Evolutionary conservation across 345 rosid genomes (phyloP).

Genomic region (Dipteronia sinensis): DNA sequence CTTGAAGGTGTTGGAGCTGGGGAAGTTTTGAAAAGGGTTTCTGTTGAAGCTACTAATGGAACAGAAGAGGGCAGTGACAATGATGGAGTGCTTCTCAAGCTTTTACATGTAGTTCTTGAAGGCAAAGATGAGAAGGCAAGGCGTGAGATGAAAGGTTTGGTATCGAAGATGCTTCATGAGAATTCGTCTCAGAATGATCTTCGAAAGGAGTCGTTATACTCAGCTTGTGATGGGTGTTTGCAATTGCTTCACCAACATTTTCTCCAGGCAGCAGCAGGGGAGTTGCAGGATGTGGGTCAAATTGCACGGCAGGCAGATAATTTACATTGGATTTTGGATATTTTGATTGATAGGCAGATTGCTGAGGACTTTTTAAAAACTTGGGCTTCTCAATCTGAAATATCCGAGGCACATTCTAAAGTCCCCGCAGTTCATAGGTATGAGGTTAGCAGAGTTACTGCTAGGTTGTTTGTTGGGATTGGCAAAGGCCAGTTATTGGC

Average conservation of each 20-base stretch:
- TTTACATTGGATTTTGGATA: slow-evolving; percentile 91
- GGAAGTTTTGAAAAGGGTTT: slow-evolving; percentile 92
- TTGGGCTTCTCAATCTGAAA: slow-evolving; percentile 91
- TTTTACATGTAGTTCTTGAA: slow-evolving; percentile 86
- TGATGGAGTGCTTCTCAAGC: slow-evolving; percentile 84
- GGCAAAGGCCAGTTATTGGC: slow-evolving; percentile 95
- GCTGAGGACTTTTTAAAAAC: slow-evolving; percentile 83
- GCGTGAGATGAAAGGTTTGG: slow-evolving; percentile 96
- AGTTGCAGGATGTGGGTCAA: slow-evolving; percentile 63
- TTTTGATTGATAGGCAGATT: slow-evolving; percentile 87
- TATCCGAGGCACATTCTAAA: slow-evolving; percentile 68
- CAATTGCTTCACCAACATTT: slow-evolving; percentile 62
- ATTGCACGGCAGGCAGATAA: slow-evolving; percentile 95
- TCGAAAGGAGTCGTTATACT: slow-evolving; percentile 82
- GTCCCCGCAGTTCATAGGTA: slow-evolving; percentile 83
- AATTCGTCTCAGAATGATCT: slow-evolving; percentile 88
- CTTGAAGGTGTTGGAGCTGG: slow-evolving; percentile 94
- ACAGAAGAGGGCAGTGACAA: slow-evolving; percentile 51
- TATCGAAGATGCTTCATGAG: slow-evolving; percentile 94
- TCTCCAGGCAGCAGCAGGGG: slow-evolving; percentile 66
- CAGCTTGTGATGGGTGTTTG: slow-evolving; percentile 84
- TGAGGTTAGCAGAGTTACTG: slow-evolving; percentile 87
- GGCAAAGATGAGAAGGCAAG: slow-evolving; percentile 97
- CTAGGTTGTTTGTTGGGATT: slow-evolving; percentile 87
- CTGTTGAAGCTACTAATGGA: slow-evolving; percentile 63